Conservation (phyloP, 2,329 filamentous ascomycete genomes). For the Alternaria longipes region DNA sequence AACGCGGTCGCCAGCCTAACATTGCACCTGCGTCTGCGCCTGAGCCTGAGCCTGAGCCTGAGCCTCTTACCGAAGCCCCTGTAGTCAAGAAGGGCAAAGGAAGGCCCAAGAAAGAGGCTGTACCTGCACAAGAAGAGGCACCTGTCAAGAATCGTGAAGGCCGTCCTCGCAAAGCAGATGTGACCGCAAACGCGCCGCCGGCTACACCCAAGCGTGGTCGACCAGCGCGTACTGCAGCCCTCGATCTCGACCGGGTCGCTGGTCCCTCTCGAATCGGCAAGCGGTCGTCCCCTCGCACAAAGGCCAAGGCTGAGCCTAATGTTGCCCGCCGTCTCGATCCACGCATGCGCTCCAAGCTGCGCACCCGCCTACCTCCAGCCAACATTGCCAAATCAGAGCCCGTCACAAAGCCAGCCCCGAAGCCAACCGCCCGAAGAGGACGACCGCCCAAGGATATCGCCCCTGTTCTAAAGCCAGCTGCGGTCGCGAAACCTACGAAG, state of each 20-base stretch:
- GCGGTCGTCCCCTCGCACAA: slow-evolving; percentile 20
- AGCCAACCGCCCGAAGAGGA: slow-evolving; percentile 21
- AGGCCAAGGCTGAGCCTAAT: slow-evolving; percentile 13
- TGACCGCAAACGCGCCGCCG: slow-evolving; percentile 6
- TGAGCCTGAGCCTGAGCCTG: neutral
- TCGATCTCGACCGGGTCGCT: slow-evolving; percentile 26
- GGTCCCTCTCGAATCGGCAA: slow-evolving; percentile 37
- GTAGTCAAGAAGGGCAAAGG: slow-evolving; percentile 21
- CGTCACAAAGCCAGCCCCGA: slow-evolving; percentile 12
- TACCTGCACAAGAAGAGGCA: slow-evolving; percentile 1
- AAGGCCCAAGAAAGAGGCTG: slow-evolving; percentile 14
- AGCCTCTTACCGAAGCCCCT: slow-evolving; percentile 3
- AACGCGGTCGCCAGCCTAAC: slow-evolving; percentile 25
- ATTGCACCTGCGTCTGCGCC: slow-evolving; percentile 7
- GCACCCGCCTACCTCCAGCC: slow-evolving; percentile 27
- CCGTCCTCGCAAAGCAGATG: slow-evolving; percentile 14
- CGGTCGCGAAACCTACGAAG: slow-evolving; percentile 17
- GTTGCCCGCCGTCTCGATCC: slow-evolving; percentile 28
- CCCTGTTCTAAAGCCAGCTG: slow-evolving; percentile 20
- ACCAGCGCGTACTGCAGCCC: slow-evolving; percentile 18
- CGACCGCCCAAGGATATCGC: slow-evolving; percentile 27
- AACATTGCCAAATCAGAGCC: slow-evolving; percentile 10
- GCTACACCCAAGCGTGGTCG: slow-evolving; percentile 26
- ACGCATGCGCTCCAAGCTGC: slow-evolving; percentile 32
- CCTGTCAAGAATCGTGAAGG: slow-evolving; percentile 23